Conservation (phyloP, 352 stramenopile genomes). For the Phytophthora aleatoria region DNA sequence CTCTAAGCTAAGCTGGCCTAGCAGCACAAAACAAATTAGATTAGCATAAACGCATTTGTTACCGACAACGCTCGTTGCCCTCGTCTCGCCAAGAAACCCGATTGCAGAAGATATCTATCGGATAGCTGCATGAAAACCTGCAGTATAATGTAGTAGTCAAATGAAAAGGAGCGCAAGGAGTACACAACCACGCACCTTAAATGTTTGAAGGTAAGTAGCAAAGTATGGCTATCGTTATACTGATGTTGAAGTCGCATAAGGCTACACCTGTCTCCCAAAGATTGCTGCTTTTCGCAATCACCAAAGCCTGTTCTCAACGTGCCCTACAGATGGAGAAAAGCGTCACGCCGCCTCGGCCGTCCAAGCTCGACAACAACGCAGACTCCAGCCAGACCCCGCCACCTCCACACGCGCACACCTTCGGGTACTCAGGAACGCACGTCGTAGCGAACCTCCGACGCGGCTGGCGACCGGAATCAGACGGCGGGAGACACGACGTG, state of each 20-base stretch:
- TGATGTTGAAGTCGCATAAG: constrained; percentile 8
- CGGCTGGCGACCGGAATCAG: constrained; percentile 19
- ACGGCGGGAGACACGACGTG: constrained; percentile 28
- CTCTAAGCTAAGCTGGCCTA: constrained; percentile 11
- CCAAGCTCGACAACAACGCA: constrained; percentile 17
- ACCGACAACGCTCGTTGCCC: neutral
- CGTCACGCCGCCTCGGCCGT: neutral
- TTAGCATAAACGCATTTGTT: neutral
- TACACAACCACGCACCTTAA: no score
- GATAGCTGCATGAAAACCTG: no score
- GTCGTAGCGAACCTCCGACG: neutral
- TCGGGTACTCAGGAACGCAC: neutral
- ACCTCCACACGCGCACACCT: constrained; percentile 1
- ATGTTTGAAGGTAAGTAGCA: no score
- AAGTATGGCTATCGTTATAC: no score
- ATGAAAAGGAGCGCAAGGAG: no score
- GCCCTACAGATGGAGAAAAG: constrained; percentile 14
- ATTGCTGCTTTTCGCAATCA: constrained; percentile 8
- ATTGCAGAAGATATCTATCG: no score
- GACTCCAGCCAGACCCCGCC: neutral
- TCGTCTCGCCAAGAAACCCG: no score
- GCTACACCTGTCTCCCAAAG: constrained; percentile 15
- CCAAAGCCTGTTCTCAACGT: constrained; percentile 4
- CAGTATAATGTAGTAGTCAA: no score
- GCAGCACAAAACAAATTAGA: neutral